A percentile compares a stretch with the other conserved stretches of the same genome.
Evolutionary conservation across 2,329 filamentous ascomycete genomes (phyloP).

Genomic region (Cladosporium sp.): DNA sequence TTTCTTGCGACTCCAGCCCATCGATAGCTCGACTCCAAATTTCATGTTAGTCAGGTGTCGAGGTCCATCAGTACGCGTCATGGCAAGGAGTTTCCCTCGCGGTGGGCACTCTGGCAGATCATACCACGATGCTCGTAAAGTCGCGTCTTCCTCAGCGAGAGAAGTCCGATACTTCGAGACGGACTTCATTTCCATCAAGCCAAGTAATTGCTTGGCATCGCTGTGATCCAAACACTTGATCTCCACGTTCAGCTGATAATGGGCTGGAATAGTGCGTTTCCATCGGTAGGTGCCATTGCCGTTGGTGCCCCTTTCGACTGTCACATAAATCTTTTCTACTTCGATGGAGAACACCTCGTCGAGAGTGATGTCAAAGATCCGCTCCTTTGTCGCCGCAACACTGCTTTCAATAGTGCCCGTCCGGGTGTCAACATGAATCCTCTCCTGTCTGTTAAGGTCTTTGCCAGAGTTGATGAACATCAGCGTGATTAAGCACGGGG

Average conservation of each 20-base stretch:
- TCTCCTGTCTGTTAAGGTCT: constrained; percentile 7
- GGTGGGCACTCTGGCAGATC: constrained; percentile 28
- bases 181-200: constrained; percentile 20
- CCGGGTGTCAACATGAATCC: constrained; percentile 14
- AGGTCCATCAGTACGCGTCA: constrained; percentile 21
- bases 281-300: constrained; percentile 17
- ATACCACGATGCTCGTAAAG: constrained; percentile 26
- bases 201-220: constrained; percentile 28
- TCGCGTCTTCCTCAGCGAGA: constrained; percentile 16
- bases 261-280: constrained; percentile 20
- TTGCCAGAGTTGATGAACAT: constrained; percentile 14
- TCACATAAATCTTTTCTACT: constrained; percentile 19
- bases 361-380: constrained; percentile 22
- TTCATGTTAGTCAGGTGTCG: constrained; percentile 14
- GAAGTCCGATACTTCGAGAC: neutral
- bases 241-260: constrained; percentile 23
- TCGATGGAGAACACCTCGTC: constrained; percentile 22
- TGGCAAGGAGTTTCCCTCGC: constrained; percentile 16
- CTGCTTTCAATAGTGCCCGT: constrained; percentile 16
- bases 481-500: constrained; percentile 21
- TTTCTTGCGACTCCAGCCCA: constrained; percentile 25
- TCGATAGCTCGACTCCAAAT: constrained; percentile 23
- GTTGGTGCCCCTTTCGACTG: constrained; percentile 14
- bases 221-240: constrained; percentile 29
- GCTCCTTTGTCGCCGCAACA: neutral